phyloP scores from a whole-genome alignment of 169 alveolate species.

The Babesia bigemina region DNA sequence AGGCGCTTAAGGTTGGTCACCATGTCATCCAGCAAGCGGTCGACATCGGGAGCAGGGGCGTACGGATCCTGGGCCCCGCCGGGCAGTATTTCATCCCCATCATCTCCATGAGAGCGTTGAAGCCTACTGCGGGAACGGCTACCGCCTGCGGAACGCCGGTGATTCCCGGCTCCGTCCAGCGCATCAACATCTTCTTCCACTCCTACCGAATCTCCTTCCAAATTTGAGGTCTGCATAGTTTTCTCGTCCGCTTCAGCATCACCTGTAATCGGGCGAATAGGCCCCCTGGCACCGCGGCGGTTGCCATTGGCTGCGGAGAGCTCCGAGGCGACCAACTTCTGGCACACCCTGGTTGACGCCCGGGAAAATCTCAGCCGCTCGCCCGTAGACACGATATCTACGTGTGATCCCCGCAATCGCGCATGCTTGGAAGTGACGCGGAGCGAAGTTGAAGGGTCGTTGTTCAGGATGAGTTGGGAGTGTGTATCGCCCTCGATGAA shows the following conservation, averaged over 20 bases:
- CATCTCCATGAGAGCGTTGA: not conserved
- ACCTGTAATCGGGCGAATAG: not conserved
- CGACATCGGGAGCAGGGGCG: conserved; percentile 12
- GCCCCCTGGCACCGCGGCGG: not conserved
- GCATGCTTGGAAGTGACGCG: conserved; percentile 5
- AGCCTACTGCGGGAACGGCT: not conserved
- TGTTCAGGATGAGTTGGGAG: conserved; percentile 23
- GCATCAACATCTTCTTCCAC: too few relatives aligned
- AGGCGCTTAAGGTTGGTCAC: conserved; percentile 10
- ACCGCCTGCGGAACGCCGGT: not conserved
- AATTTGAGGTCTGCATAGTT: too few relatives aligned
- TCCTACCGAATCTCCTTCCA: too few relatives aligned
- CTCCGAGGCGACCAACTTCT: conserved; percentile 2
- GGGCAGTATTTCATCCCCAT: too few relatives aligned
- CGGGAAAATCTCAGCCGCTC: conserved; percentile 11
- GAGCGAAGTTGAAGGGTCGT: not conserved
- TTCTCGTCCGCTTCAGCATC: too few relatives aligned
- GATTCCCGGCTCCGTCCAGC: not conserved
- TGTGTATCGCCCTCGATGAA: not conserved
- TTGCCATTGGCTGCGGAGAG: not conserved
- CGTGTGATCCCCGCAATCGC: not conserved
- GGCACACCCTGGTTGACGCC: not conserved
- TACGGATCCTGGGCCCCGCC: not conserved
- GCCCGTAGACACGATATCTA: conserved; percentile 20
- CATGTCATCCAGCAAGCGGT: conserved; percentile 18